Conservation (phyloP, 2,329 filamentous ascomycete genomes). For the Ilyonectria sp. region DNA sequence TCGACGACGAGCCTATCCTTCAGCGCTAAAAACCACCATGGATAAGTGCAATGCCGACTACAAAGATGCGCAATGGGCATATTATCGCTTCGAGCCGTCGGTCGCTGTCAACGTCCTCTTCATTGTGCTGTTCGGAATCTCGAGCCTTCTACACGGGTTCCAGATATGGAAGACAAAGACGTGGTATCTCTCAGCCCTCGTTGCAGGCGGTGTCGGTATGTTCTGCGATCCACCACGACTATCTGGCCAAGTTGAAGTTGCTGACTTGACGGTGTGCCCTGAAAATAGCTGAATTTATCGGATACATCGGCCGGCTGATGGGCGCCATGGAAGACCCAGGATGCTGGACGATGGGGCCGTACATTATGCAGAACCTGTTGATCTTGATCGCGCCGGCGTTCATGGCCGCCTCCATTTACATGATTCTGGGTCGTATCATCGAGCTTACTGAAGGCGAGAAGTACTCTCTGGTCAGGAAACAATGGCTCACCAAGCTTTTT, state of each 20-base stretch:
- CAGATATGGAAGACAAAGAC: slow-evolving; percentile 46
- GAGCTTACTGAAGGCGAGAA: slow-evolving; percentile 54
- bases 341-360: slow-evolving; percentile 53
- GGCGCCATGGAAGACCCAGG: slow-evolving; percentile 58
- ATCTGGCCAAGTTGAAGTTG: not conserved
- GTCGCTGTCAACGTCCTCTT: slow-evolving; percentile 42
- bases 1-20: not conserved
- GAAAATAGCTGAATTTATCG: slow-evolving; percentile 44
- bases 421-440: slow-evolving; percentile 61
- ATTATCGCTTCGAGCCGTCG: slow-evolving; percentile 45
- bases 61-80: slow-evolving; percentile 42
- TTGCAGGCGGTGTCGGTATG: slow-evolving; percentile 44
- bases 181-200: slow-evolving; percentile 46
- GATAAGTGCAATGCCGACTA: slow-evolving; percentile 41
- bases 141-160: slow-evolving; percentile 41
- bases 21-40: not conserved
- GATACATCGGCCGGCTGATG: slow-evolving; percentile 64
- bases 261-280: not conserved
- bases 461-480: slow-evolving; percentile 58
- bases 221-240: not conserved
- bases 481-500: slow-evolving; percentile 66
- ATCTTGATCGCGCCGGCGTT: slow-evolving; percentile 58
- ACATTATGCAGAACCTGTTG: slow-evolving; percentile 58
- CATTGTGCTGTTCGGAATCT: slow-evolving; percentile 42
- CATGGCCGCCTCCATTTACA: slow-evolving; percentile 65